Base-by-base conservation (phyloP, 129 eudicot genomes). In the Artemisia tridentata region DNA sequence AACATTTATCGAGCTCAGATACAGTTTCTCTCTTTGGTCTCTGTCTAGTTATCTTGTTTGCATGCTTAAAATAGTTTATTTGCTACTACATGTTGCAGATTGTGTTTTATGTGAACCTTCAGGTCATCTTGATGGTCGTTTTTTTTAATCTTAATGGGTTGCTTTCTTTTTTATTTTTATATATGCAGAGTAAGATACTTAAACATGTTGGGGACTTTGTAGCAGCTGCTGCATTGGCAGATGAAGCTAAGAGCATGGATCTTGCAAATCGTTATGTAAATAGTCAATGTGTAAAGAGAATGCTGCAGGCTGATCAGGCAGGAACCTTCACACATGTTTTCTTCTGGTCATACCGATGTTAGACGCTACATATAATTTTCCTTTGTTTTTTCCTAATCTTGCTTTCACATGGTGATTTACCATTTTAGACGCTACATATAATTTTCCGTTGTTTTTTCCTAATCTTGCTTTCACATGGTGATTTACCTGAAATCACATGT, bases 271-370 rank as follows among this genome's bases (percentile, higher is more conserved):
- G 99, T 68, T 95, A 91, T 59, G 82, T 91, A 66, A 95, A 95
- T 69, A 95, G 99, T 81, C 86, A 86, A 60, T 95, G 97, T 66
- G 97, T 95, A 67, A 95, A 95, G 75, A 89, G 99, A 56, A 88
- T 95, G 99, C 79, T 95, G 76, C 97, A 95, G 75, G 99, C 99
- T 58, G 99, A 95, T 81, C 96, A 95, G 96, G 97, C 86, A 27
- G 53, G 29, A n/a, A 18, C 45, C 10, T 50, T 19, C 20, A 75
- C 13, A 27, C 67, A 43, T 57, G 48, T 54, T 75, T 38, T 53
- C 48, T 57, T 34, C 11, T 19, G 23, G 21, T 20, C 43, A 34
- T 47, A 14, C 41, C 21, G 23, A 13, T 9, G 29, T 54, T 43
- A 65, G 14, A 54, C 3, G 19, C 15, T 68, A 27, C 54, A 20